Evolutionary conservation across 2,329 filamentous ascomycete species (phyloP).

Genomic region (Hirsutella rhossiliensis): DNA sequence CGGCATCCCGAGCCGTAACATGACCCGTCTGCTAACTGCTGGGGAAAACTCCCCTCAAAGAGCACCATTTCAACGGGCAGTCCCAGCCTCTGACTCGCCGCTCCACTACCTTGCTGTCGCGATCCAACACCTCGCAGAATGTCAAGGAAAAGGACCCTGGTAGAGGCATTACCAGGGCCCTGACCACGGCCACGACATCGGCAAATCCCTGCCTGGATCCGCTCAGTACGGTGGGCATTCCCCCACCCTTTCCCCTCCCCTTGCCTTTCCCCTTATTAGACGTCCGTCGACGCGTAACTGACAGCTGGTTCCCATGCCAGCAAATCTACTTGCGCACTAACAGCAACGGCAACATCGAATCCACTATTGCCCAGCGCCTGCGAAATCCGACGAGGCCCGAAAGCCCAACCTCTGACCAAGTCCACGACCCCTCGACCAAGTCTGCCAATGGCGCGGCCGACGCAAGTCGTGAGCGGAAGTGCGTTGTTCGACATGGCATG

Average conservation of each 20-base stretch:
- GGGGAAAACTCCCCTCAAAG: background rate
- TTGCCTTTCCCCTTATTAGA: background rate
- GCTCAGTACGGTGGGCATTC: slow-evolving; percentile 21
- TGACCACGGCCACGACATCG: slow-evolving; percentile 10
- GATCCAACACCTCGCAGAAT: slow-evolving; percentile 49
- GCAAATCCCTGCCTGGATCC: slow-evolving; percentile 21
- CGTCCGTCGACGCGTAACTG: background rate
- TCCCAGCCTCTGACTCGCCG: slow-evolving; percentile 6
- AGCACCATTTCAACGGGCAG: slow-evolving; percentile 1
- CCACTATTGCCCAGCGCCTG: slow-evolving; percentile 41
- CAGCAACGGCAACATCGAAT: slow-evolving; percentile 17
- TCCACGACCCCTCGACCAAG: slow-evolving; percentile 28
- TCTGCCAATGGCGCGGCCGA: slow-evolving; percentile 27
- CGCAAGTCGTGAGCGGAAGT: slow-evolving; percentile 53
- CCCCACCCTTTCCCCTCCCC: background rate
- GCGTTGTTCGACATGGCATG: slow-evolving; percentile 6
- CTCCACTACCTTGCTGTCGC: slow-evolving; percentile 19
- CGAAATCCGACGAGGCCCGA: slow-evolving; percentile 41
- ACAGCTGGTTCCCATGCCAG: slow-evolving; percentile 8
- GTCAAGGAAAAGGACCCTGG: slow-evolving; percentile 17
- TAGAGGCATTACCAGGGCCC: slow-evolving; percentile 14
- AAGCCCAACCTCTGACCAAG: slow-evolving; percentile 30
- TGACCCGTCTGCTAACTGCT: background rate
- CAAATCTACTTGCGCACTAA: slow-evolving; percentile 28
- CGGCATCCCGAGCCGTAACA: background rate